Evolutionary conservation across 2,329 filamentous ascomycete genomes (phyloP).

Genomic region (Sarocladiaceae sp.): DNA sequence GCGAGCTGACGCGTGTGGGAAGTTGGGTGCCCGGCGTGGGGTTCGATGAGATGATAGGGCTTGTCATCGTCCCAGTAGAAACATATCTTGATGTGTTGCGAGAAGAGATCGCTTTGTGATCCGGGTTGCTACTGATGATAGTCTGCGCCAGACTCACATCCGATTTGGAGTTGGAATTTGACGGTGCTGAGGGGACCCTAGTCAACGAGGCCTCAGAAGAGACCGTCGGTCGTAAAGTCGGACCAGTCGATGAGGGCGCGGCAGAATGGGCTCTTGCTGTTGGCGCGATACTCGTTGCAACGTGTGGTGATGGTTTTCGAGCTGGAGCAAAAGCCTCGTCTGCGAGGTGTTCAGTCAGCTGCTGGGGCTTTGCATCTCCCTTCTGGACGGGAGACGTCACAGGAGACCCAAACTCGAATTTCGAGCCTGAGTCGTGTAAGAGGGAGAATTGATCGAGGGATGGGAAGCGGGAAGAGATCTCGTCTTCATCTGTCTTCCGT

Average conservation of each 20-base stretch:
- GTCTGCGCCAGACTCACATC: conserved; percentile 55
- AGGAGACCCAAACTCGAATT: conserved; percentile 74
- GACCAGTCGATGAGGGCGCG: not conserved
- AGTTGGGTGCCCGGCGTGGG: not conserved
- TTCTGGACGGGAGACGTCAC: conserved; percentile 16
- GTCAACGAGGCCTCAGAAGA: conserved; percentile 24
- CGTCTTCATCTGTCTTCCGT: conserved; percentile 55
- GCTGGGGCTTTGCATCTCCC: conserved; percentile 44
- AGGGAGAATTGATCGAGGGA: conserved; percentile 90
- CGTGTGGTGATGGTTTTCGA: conserved; percentile 14
- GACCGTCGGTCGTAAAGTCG: conserved; percentile 12
- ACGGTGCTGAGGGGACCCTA: conserved; percentile 37
- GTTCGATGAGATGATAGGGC: conserved; percentile 11
- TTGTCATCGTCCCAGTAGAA: conserved; percentile 65
- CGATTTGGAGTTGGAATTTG: conserved; percentile 14
- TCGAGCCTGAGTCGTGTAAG: conserved; percentile 73
- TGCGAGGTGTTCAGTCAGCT: conserved; percentile 68
- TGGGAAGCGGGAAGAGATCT: conserved; percentile 79
- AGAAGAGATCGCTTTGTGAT: conserved; percentile 51
- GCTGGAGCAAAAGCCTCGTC: conserved; percentile 72
- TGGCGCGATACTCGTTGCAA: not conserved
- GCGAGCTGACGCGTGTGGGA: conserved; percentile 1
- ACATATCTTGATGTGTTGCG: conserved; percentile 35
- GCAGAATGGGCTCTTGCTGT: not conserved
- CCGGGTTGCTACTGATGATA: conserved; percentile 57